These are phyloP conservation scores for Rhodotorula sp. DNA, from an alignment of 1,284 basidiomycete genomes.

Conservation along the genomic window DNA sequence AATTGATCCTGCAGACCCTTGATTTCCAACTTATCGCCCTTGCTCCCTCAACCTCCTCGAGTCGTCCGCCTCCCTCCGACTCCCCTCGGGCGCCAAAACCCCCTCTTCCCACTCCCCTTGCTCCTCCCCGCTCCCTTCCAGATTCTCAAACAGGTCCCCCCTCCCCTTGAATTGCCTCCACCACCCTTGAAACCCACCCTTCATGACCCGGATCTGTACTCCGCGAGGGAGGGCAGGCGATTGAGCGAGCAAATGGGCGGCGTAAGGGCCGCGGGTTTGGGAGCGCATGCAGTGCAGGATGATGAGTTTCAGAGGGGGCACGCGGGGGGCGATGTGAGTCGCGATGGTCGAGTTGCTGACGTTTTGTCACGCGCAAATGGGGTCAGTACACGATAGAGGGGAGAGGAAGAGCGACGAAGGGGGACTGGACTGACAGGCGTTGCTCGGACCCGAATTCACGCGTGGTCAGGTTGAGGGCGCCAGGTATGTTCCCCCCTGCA, in stretches of 20 bases:
- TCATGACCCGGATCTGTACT: slow-evolving; percentile 21
- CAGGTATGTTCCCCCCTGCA: slow-evolving; percentile 21
- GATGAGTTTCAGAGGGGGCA: slow-evolving; percentile 1
- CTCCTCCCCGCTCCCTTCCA: slow-evolving; percentile 1
- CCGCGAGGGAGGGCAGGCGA: not conserved
- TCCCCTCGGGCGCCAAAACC: slow-evolving; percentile 21
- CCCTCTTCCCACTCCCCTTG: slow-evolving; percentile 15
- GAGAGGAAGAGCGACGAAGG: not conserved
- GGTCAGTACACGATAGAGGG: not conserved
- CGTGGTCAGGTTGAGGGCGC: slow-evolving; percentile 25
- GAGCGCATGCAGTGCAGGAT: slow-evolving; percentile 33
- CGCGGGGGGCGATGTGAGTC: slow-evolving; percentile 6
- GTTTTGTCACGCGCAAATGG: not conserved
- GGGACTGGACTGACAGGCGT: not conserved
- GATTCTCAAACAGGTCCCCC: slow-evolving; percentile 19
- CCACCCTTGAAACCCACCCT: slow-evolving; percentile 28
- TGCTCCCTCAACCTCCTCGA: slow-evolving; percentile 19
- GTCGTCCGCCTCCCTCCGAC: slow-evolving; percentile 19
- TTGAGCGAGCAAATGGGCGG: slow-evolving; percentile 10
- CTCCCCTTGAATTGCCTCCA: slow-evolving; percentile 11
- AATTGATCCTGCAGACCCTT: no score
- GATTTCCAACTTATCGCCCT: not conserved
- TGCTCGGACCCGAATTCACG: slow-evolving; percentile 10
- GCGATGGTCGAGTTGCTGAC: slow-evolving; percentile 7
- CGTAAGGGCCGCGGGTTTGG: slow-evolving; percentile 33